A percentile compares a stretch with the other conserved stretches of the same genome.
Evolutionary conservation across 768 basidiomycete genomes (phyloP).

Genomic region (Tulasnella sp.): DNA sequence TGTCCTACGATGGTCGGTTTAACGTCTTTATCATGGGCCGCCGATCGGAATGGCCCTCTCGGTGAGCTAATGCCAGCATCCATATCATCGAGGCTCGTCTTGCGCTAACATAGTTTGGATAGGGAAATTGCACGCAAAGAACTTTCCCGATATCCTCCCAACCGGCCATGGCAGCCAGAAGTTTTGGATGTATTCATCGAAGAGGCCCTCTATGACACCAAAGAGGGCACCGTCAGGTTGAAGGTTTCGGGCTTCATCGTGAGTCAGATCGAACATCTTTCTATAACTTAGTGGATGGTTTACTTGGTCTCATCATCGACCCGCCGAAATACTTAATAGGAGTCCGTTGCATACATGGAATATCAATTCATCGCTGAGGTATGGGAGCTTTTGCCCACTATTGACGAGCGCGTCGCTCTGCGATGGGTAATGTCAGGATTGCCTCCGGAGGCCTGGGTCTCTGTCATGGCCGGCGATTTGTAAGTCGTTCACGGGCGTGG

Average conservation of each 20-base stretch:
- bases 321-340: too few species aligned
- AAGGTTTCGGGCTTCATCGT: conserved; percentile 54
- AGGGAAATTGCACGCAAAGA: conserved; percentile 50
- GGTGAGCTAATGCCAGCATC: conserved; percentile 38
- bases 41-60: conserved; percentile 52
- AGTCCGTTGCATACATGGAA: conserved; percentile 54
- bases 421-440: conserved; percentile 47
- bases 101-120: not conserved
- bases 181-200: conserved; percentile 54
- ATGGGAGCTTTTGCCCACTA: conserved; percentile 27
- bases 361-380: conserved; percentile 29
- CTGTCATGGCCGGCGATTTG: too few species aligned
- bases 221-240: conserved; percentile 39
- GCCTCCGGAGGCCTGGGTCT: conserved; percentile 30
- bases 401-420: conserved; percentile 43
- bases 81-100: not conserved
- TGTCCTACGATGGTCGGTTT: not conserved
- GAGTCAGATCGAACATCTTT: not conserved
- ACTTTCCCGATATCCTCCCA: conserved; percentile 52
- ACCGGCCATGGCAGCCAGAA: conserved; percentile 55
- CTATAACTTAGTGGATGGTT: too few species aligned
- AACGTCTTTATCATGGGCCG: conserved; percentile 44
- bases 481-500: too few species aligned
- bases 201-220: conserved; percentile 35
- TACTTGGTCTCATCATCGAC: too few species aligned